phyloP scores from a whole-genome alignment of 2,329 filamentous ascomycete genomes.

The Aspergillus glaucus region DNA sequence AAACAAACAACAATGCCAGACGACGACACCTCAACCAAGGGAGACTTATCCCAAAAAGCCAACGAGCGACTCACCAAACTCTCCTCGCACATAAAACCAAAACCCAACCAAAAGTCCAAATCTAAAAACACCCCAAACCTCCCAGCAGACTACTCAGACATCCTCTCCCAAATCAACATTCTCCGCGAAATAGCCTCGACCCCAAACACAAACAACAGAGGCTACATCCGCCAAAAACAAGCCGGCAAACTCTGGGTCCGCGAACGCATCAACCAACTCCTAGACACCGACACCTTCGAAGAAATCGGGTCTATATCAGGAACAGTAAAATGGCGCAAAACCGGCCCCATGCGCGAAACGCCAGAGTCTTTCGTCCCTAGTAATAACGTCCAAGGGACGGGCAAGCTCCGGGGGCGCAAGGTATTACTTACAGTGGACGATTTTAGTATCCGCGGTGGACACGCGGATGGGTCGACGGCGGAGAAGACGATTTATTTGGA shows the following conservation, averaged over 20 bases:
- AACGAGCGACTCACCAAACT: constrained; percentile 44
- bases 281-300: constrained; percentile 51
- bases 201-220: constrained; percentile 48
- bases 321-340: constrained; percentile 52
- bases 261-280: constrained; percentile 53
- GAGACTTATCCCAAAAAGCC: constrained; percentile 19
- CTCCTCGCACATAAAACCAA: constrained; percentile 35
- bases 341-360: constrained; percentile 28
- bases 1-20: constrained; percentile 7
- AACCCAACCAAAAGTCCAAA: constrained; percentile 26
- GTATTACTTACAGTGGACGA: constrained; percentile 60
- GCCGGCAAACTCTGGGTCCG: constrained; percentile 61
- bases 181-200: constrained; percentile 50
- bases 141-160: constrained; percentile 57
- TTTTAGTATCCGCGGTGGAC: constrained; percentile 57
- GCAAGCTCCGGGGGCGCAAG: constrained; percentile 47
- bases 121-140: constrained; percentile 28
- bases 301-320: constrained; percentile 58
- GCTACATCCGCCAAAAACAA: constrained; percentile 58
- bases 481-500: constrained; percentile 58
- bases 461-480: constrained; percentile 55
- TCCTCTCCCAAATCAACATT: constrained; percentile 50
- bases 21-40: constrained; percentile 5
- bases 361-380: constrained; percentile 50
- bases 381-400: constrained; percentile 59